Base-by-base conservation (phyloP, 139 green algal genomes). In the Ulvella scutata region DNA sequence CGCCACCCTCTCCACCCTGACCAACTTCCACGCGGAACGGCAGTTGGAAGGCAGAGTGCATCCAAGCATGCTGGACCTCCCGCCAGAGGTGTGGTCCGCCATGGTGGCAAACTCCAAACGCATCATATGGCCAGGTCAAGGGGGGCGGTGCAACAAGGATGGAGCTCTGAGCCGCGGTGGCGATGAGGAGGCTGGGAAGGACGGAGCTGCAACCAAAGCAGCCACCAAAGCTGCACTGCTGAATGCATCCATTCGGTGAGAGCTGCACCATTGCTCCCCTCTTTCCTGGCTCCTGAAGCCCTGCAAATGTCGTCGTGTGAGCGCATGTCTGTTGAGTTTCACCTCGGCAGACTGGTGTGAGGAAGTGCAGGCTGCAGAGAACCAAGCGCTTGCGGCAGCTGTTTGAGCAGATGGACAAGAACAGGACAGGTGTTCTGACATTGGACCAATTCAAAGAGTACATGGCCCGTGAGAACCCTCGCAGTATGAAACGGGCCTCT, bases 401-500 rank as follows among this genome's bases (percentile, higher is more conserved):
- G 51, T 67, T 67, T 67, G 51, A 67, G 17, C 51, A 67, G 51
- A 67, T 67, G 51, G 51, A 67, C 51, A 67, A n/a, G 4, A 26
- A n/a, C 10, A n/a, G 51, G 10, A 67, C 51, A 13, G 51, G 51
- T 26, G 51, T 26, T 13, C 51, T 67, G 13, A 67, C 51, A 2
- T 26, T 67, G 51, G 51, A 67, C 51, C 51, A 67, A 26, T 67
- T 67, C 20, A 67, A 67, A 23, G 51, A 67, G 51, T 67, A 67
- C 20, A 13, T 67, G 51, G 51, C 51, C 31, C 9, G 51, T n/a
- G 51, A 67, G 51, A 67, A 67, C 17, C 51, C 51, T 34, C 51
- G 51, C 51, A 67, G 51, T 26, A 67, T 67, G 7, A 67, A 67
- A 29, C 10, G 51, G 17, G 51, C 51, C 13, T 26, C 6, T 23